These are phyloP conservation scores for Scytalidium lignicola DNA, from an alignment of 2,329 filamentous ascomycete species.

Conservation along the genomic window DNA sequence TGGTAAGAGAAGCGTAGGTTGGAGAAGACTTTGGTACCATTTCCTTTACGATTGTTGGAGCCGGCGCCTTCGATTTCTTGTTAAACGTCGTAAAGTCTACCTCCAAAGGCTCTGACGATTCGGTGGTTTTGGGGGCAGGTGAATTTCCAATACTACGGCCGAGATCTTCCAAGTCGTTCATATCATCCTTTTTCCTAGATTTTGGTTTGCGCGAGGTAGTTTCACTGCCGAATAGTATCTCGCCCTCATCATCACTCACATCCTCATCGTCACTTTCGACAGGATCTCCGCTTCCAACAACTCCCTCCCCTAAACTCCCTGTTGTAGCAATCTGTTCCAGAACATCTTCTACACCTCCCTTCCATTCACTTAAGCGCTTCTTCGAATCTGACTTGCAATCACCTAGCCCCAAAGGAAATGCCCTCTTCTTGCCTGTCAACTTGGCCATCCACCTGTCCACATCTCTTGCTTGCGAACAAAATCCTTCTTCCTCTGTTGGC, in stretches of 20 bases:
- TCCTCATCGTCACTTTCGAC: conserved; percentile 80
- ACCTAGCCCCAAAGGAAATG: conserved; percentile 82
- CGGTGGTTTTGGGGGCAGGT: conserved; percentile 25
- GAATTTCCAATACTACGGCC: conserved; percentile 57
- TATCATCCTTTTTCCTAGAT: conserved; percentile 38
- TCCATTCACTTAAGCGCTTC: conserved; percentile 71
- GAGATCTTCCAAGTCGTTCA: conserved; percentile 84
- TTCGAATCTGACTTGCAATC: conserved; percentile 74
- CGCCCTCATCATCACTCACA: conserved; percentile 50
- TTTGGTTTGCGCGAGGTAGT: conserved; percentile 32
- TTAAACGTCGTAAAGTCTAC: conserved; percentile 81
- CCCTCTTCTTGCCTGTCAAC: conserved; percentile 77
- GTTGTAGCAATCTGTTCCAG: conserved; percentile 58
- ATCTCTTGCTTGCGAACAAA: conserved; percentile 86
- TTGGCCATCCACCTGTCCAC: conserved; percentile 98
- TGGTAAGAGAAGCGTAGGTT: conserved; percentile 83
- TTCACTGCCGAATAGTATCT: conserved; percentile 45
- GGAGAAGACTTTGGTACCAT: conserved; percentile 93
- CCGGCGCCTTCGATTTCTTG: conserved; percentile 38
- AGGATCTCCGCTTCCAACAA: conserved; percentile 76
- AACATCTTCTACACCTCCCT: conserved; percentile 65
- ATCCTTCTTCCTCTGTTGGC: conserved; percentile 86
- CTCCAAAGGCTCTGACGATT: conserved; percentile 50
- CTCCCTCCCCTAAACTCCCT: conserved; percentile 56
- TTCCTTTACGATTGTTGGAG: conserved; percentile 59